A percentile compares a stretch with the other conserved stretches of the same genome.
Conservation (phyloP, 345 rosid genomes). For the Hibiscus syriacus region DNA sequence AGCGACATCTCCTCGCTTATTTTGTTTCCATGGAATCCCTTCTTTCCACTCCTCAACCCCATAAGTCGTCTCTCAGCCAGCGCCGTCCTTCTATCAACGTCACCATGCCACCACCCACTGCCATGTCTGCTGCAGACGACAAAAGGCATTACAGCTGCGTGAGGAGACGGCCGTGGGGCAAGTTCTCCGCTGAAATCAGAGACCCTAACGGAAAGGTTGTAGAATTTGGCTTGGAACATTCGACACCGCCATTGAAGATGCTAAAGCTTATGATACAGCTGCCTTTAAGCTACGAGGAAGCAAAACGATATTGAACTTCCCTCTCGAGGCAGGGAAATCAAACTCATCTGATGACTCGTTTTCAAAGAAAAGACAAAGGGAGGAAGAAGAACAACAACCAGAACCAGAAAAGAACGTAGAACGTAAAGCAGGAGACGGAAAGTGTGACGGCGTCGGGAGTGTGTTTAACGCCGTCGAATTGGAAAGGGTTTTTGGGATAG, state of each 20-base stretch:
- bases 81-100: conserved; percentile 57
- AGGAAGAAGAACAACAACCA: conserved; percentile 11
- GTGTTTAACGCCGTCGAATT: conserved; percentile 81
- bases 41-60: no score
- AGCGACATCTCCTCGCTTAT: conserved; percentile 56
- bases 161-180: conserved; percentile 85
- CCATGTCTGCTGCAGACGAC: background rate
- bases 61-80: conserved; percentile 39
- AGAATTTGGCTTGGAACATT: conserved; percentile 93
- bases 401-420: conserved; percentile 23
- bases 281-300: conserved; percentile 81
- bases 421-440: conserved; percentile 3
- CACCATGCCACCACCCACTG: conserved; percentile 31
- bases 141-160: conserved; percentile 78
- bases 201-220: conserved; percentile 81
- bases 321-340: conserved; percentile 49
- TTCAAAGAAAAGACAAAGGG: conserved; percentile 35
- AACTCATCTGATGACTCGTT: background rate
- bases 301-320: conserved; percentile 86
- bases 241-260: conserved; percentile 75
- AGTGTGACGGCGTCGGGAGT: conserved; percentile 7
- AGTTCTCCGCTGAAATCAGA: conserved; percentile 82
- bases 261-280: conserved; percentile 79
- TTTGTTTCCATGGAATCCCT: no score
- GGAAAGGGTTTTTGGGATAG: conserved; percentile 81